A percentile compares a stretch with the other conserved stretches of the same genome.
phyloP scores from a whole-genome alignment of 345 rosid genomes.

The Citrus glauca region DNA sequence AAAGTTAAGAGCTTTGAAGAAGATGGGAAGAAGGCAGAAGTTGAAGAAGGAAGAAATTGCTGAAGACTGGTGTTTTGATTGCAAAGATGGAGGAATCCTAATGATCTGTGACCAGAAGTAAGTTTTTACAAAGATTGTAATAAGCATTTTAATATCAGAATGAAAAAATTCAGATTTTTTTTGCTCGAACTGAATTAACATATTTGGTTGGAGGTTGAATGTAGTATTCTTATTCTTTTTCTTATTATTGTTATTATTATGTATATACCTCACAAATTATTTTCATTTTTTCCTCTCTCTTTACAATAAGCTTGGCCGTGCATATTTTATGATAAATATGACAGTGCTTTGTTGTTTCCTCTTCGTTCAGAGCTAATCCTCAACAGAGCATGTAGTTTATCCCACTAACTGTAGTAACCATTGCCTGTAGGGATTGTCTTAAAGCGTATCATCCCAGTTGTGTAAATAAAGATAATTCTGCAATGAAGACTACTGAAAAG shows the following conservation, averaged over 20 bases:
- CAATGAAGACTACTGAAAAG: slow-evolving; percentile 21
- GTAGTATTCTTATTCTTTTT: no score
- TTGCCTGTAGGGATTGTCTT: slow-evolving; percentile 36
- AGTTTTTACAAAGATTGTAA: slow-evolving; percentile 1
- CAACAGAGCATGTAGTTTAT: not conserved
- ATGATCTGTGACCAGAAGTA: slow-evolving; percentile 48
- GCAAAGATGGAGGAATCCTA: slow-evolving; percentile 57
- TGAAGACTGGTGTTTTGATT: slow-evolving; percentile 45
- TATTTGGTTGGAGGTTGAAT: no score
- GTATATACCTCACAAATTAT: no score
- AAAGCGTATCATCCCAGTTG: slow-evolving; percentile 48
- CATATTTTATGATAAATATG: no score
- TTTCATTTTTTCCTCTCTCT: not conserved
- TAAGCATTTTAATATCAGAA: not conserved
- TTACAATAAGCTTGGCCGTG: no score
- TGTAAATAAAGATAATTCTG: slow-evolving; percentile 30
- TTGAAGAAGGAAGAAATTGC: slow-evolving; percentile 26
- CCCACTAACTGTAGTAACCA: not conserved
- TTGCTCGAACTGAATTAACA: not conserved
- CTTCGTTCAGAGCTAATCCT: not conserved
- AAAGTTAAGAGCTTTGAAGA: slow-evolving; percentile 4
- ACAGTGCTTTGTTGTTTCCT: no score
- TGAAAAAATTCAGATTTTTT: not conserved
- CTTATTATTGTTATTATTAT: no score
- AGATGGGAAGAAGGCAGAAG: slow-evolving; percentile 20